Conservation (phyloP, 495 filamentous ascomycete species). For the Astrocystis sublimbata region DNA sequence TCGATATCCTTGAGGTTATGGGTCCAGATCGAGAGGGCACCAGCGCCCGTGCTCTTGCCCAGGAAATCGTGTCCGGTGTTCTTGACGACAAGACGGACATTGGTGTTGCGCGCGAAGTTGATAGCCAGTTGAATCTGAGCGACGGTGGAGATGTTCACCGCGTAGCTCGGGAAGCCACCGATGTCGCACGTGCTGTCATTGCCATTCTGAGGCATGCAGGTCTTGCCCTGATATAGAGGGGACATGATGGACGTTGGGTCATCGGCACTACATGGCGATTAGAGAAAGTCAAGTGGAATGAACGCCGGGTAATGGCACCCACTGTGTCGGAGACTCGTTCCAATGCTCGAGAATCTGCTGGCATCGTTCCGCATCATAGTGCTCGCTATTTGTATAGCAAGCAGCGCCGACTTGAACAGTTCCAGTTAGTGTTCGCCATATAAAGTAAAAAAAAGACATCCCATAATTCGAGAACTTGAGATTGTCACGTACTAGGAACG, state of each 20-base stretch:
- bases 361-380: slow-evolving; percentile 47
- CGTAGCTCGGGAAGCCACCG: slow-evolving; percentile 57
- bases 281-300: neutral
- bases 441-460: too few species aligned
- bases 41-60: slow-evolving; percentile 52
- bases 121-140: slow-evolving; percentile 61
- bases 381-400: slow-evolving; percentile 50
- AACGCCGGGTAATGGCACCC: neutral
- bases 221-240: slow-evolving; percentile 41
- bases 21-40: slow-evolving; percentile 51
- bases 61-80: slow-evolving; percentile 57
- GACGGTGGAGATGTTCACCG: slow-evolving; percentile 54
- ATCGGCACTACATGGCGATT: slow-evolving; percentile 26
- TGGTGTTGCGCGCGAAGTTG: slow-evolving; percentile 61
- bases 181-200: slow-evolving; percentile 49
- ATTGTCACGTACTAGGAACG: too few species aligned
- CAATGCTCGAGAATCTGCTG: slow-evolving; percentile 36
- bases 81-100: slow-evolving; percentile 63
- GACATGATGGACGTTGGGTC: slow-evolving; percentile 48
- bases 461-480: too few species aligned
- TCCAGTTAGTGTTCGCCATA: too few species aligned
- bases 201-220: slow-evolving; percentile 50
- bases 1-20: slow-evolving; percentile 49
- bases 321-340: slow-evolving; percentile 34
- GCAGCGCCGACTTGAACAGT: slow-evolving; percentile 48